These are phyloP conservation scores for Rhodotorula sphaerocarpa DNA, from an alignment of 768 basidiomycete species.

Conservation along the genomic window DNA sequence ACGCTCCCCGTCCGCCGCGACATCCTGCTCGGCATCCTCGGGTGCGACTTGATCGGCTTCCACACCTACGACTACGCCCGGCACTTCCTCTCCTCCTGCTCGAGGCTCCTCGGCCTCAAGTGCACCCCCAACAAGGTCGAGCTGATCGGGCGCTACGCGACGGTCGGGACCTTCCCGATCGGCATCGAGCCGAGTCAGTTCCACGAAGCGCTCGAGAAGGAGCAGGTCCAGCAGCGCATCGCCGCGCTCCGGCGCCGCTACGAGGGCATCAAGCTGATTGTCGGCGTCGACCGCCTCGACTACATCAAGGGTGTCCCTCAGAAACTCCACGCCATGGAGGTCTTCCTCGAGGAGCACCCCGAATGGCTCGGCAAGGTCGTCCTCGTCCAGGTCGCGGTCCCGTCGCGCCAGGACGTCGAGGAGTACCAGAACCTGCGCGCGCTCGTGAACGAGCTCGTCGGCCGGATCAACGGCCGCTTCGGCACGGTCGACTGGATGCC, in stretches of 20 bases:
- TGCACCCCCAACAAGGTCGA: constrained; percentile 97
- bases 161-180: constrained; percentile 98
- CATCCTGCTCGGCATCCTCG: constrained; percentile 89
- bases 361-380: constrained; percentile 99
- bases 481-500: constrained; percentile 99
- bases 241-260: constrained; percentile 78
- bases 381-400: constrained; percentile 90
- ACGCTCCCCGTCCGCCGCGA: constrained; percentile 95
- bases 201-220: constrained; percentile 71
- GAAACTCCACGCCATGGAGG: constrained; percentile 89
- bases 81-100: constrained; percentile 97
- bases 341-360: constrained; percentile 93
- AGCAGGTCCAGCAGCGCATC: constrained; percentile 71
- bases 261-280: constrained; percentile 89
- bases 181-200: constrained; percentile 94
- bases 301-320: constrained; percentile 99
- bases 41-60: constrained; percentile 96
- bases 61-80: constrained; percentile 99
- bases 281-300: constrained; percentile 94
- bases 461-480: constrained; percentile 95
- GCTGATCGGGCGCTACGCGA: constrained; percentile 86
- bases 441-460: constrained; percentile 94
- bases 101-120: constrained; percentile 83
- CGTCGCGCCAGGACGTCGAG: constrained; percentile 95
- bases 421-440: constrained; percentile 96